Evolutionary conservation across 164 flowering plant species (phyloP).

Genomic region (Paratinospora sagittata): DNA sequence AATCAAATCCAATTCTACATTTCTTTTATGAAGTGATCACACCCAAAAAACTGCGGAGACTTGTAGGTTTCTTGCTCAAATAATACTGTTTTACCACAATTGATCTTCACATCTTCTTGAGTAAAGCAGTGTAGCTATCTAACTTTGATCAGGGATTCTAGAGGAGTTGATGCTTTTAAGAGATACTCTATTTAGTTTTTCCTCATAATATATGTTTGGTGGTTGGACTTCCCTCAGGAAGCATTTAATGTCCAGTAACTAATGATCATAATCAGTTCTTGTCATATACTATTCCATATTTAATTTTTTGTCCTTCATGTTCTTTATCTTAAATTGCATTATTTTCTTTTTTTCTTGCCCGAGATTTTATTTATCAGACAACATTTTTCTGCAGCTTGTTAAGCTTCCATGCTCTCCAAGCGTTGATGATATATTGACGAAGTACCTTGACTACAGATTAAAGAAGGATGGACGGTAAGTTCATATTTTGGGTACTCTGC

Average conservation of each 20-base stretch:
- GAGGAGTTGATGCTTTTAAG: neutral
- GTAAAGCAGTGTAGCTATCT: neutral
- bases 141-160: neutral
- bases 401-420: slow-evolving; percentile 78
- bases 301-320: slow-evolving; percentile 1
- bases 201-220: neutral
- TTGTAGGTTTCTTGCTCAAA: too few relatives aligned
- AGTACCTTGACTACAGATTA: slow-evolving; percentile 57
- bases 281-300: neutral
- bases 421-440: slow-evolving; percentile 59
- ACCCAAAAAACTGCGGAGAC: neutral
- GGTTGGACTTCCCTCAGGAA: neutral
- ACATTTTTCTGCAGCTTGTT: slow-evolving; percentile 55
- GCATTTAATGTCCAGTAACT: neutral
- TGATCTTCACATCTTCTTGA: neutral
- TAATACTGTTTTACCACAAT: too few relatives aligned
- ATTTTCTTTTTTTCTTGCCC: neutral
- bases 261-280: neutral
- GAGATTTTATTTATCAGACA: neutral
- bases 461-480: slow-evolving; percentile 79
- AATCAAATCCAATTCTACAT: neutral
- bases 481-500: neutral
- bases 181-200: neutral
- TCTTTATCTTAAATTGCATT: neutral
- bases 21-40: neutral